Percentiles rank a stretch among this genome's conserved stretches.
These are phyloP conservation scores for Coemansia sp. DNA, from an alignment of 192 early-diverging fungal species.

Conservation along the genomic window DNA sequence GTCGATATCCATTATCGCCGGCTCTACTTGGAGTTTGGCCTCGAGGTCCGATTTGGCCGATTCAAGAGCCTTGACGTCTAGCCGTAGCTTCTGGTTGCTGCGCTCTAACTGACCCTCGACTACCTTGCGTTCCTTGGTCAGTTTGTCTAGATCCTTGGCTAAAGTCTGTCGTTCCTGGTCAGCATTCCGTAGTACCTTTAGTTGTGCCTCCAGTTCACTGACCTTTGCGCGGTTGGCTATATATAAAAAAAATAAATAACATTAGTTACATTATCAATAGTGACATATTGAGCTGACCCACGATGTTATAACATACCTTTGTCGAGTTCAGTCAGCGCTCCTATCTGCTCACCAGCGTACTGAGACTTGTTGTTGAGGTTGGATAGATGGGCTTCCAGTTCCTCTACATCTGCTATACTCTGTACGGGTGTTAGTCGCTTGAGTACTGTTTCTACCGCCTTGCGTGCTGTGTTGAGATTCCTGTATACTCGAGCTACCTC, in stretches of 20 bases:
- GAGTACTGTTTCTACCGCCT: conserved; percentile 47
- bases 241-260: neutral
- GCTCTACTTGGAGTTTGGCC: neutral
- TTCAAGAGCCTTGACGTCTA: conserved; percentile 28
- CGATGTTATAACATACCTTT: conserved; percentile 7
- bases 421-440: conserved; percentile 48
- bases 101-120: conserved; percentile 49
- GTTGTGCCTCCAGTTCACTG: conserved; percentile 24
- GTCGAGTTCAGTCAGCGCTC: conserved; percentile 49
- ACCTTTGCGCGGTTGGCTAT: conserved; percentile 38
- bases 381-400: conserved; percentile 50
- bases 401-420: conserved; percentile 56
- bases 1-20: conserved; percentile 10
- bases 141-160: conserved; percentile 24
- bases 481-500: conserved; percentile 55
- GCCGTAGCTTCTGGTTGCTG: conserved; percentile 38
- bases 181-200: neutral
- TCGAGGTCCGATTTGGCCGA: neutral
- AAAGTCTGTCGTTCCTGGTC: conserved; percentile 19
- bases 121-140: conserved; percentile 44
- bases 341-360: conserved; percentile 53
- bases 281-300: neutral
- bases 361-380: conserved; percentile 52
- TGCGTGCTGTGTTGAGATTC: conserved; percentile 51
- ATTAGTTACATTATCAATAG: neutral